These are phyloP conservation scores for Wickerhamomyces sp. DNA, from an alignment of 1,139 yeast species.

Conservation along the genomic window DNA sequence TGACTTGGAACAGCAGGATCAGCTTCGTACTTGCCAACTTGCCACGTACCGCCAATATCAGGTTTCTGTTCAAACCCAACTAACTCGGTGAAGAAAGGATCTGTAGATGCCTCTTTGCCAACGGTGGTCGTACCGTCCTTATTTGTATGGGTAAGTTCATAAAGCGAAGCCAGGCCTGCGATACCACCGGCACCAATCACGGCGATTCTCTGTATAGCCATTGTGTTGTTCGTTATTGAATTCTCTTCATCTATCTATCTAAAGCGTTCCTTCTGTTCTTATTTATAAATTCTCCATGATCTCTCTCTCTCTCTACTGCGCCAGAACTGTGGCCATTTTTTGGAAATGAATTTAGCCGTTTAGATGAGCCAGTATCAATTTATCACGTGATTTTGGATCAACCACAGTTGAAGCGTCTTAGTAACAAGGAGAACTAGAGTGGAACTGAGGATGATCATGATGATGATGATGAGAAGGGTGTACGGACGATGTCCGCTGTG, in stretches of 20 bases:
- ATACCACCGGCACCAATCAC: slow-evolving; percentile 31
- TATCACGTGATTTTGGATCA: no score
- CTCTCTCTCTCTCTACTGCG: no score
- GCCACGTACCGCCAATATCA: slow-evolving; percentile 33
- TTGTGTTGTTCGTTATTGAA: not conserved
- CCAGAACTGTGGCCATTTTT: no score
- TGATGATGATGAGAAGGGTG: no score
- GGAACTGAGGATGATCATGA: no score
- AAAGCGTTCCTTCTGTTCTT: no score
- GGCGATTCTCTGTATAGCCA: slow-evolving; percentile 20
- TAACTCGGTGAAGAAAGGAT: slow-evolving; percentile 24
- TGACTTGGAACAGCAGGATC: slow-evolving; percentile 37
- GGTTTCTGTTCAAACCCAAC: slow-evolving; percentile 31
- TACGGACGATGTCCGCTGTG: no score
- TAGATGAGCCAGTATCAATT: no score
- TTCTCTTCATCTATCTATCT: not conserved
- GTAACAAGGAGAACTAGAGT: no score
- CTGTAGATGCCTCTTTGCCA: slow-evolving; percentile 5
- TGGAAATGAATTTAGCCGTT: no score
- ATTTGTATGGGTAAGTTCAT: slow-evolving; percentile 27
- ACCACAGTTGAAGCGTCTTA: no score
- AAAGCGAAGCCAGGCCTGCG: slow-evolving; percentile 29
- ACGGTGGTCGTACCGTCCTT: slow-evolving; percentile 20
- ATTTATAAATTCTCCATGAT: no score
- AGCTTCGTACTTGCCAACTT: slow-evolving; percentile 10